A percentile compares a stretch with the other conserved stretches of the same genome.
Evolutionary conservation across 2,329 filamentous ascomycete genomes (phyloP).

Genomic region (Colletotrichum lindemuthianum): DNA sequence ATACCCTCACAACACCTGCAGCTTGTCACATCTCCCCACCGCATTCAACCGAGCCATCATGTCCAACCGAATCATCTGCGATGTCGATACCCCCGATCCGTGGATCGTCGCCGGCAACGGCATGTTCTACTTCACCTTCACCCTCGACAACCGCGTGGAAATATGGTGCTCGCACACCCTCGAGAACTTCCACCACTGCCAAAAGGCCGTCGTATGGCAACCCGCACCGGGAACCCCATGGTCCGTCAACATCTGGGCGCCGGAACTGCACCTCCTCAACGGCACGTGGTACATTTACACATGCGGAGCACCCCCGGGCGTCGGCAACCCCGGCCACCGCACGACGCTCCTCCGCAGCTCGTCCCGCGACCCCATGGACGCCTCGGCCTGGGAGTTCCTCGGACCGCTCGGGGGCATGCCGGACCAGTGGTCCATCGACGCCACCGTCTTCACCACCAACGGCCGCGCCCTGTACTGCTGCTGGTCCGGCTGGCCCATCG

Average conservation of each 20-base stretch:
- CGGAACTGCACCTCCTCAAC: slow-evolving; percentile 38
- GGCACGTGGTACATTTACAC: slow-evolving; percentile 49
- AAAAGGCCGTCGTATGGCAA: slow-evolving; percentile 41
- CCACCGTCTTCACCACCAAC: slow-evolving; percentile 60
- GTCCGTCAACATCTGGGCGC: slow-evolving; percentile 39
- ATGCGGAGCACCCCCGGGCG: slow-evolving; percentile 54
- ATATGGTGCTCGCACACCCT: slow-evolving; percentile 45
- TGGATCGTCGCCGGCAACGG: slow-evolving; percentile 42
- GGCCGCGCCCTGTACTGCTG: slow-evolving; percentile 61
- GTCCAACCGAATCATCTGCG: slow-evolving; percentile 43
- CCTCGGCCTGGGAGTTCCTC: slow-evolving; percentile 61
- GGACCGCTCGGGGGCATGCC: slow-evolving; percentile 59
- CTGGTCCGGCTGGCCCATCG: slow-evolving; percentile 54
- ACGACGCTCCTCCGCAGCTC: slow-evolving; percentile 49
- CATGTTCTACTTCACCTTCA: slow-evolving; percentile 46
- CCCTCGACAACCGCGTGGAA: slow-evolving; percentile 47
- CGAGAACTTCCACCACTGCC: slow-evolving; percentile 43
- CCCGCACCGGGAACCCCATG: slow-evolving; percentile 34
- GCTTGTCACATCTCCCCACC: too few relatives aligned
- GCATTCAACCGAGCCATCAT: slow-evolving; percentile 28
- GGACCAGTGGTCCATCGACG: slow-evolving; percentile 64
- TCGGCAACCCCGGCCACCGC: slow-evolving; percentile 58
- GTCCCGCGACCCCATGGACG: slow-evolving; percentile 50
- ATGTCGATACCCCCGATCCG: slow-evolving; percentile 44
- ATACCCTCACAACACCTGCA: not conserved